A percentile compares a stretch with the other conserved stretches of the same genome.
Conservation (phyloP, 805 yeast species). For the Wickerhamiella kurtzmanii region DNA sequence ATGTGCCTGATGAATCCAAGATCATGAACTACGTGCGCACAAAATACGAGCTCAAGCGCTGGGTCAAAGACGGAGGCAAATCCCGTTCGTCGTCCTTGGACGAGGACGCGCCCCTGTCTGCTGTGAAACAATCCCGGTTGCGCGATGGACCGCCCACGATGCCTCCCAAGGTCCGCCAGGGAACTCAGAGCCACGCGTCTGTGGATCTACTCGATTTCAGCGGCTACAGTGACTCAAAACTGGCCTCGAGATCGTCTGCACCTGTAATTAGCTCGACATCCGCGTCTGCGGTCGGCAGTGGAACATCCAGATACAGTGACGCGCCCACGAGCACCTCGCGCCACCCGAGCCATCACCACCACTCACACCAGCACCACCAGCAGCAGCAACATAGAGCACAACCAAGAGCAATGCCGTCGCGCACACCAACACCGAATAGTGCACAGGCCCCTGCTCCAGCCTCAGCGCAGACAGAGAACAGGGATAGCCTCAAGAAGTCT, state of each 20-base stretch:
- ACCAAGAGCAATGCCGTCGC: too few species aligned
- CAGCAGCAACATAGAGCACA: too few species aligned
- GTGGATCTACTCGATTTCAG: constrained; percentile 13
- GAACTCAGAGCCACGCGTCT: constrained; percentile 1
- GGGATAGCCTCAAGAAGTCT: constrained; percentile 86
- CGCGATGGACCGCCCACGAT: constrained; percentile 1
- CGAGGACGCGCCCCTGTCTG: constrained; percentile 17
- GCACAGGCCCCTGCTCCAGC: constrained; percentile 16
- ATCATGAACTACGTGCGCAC: constrained; percentile 83
- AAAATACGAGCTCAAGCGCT: constrained; percentile 80
- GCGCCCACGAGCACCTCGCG: background rate
- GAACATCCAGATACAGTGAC: background rate
- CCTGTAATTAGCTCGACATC: too few species aligned
- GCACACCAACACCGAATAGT: constrained; percentile 1
- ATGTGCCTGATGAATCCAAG: constrained; percentile 71
- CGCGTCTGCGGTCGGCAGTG: too few species aligned
- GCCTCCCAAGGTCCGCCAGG: constrained; percentile 4
- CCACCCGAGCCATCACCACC: background rate
- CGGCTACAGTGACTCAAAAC: constrained; percentile 2
- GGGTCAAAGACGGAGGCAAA: constrained; percentile 50
- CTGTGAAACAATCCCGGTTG: constrained; percentile 10
- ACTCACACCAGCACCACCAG: background rate
- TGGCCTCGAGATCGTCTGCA: constrained; percentile 4
- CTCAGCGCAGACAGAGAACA: constrained; percentile 22
- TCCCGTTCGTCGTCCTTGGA: too few species aligned